Base-by-base conservation (phyloP, 2,329 filamentous ascomycete species). In the Penicillium sclerotiorum region DNA sequence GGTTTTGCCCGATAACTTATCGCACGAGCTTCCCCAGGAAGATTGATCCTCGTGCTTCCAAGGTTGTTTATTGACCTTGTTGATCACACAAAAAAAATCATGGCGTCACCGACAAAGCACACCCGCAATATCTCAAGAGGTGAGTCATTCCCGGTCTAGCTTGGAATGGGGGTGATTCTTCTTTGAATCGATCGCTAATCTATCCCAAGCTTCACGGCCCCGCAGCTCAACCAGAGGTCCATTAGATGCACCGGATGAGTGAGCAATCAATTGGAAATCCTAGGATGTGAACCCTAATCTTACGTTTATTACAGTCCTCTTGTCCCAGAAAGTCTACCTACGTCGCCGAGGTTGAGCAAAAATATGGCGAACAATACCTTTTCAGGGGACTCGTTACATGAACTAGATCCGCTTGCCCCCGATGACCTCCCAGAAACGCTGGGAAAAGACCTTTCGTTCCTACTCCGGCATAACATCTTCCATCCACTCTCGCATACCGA, bases 401-500 rank as follows among this genome's bases (percentile, higher is more conserved):
- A 63, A 49, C 63, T 73, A 49, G 68, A 75, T 44, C 64, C 67
- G 20, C 54, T 71, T 22, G 60, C 61, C 49, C 53, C 66, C 60
- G 59, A 63, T 47, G 60, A 69, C 15, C 55, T 71, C 42, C 52
- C 68, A 37, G 68, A 74, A 49, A 61, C 72, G 9, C 68, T 77
- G n/a, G 70, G 76, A 28, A 88, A 89, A 62, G 87, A 95, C 73
- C 88, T 96, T 59, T 84, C 86, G 15, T 93, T 88, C 68, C 84
- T 96, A 38, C 81, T 94, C 9, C 83, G 86, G 17, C 86, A 89
- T 3, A 84, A 90, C 56, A 87, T 92, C 48, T 96, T 93, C 75
- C 92, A 96, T 66, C 84, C 87, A 1, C 77, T 96, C 20, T 85
- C 87, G 1, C 81, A 80, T 13, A 78, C 84, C 37, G 76, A 80